phyloP scores from a whole-genome alignment of 306 rosid genomes.

The Cucumis cinereus region DNA sequence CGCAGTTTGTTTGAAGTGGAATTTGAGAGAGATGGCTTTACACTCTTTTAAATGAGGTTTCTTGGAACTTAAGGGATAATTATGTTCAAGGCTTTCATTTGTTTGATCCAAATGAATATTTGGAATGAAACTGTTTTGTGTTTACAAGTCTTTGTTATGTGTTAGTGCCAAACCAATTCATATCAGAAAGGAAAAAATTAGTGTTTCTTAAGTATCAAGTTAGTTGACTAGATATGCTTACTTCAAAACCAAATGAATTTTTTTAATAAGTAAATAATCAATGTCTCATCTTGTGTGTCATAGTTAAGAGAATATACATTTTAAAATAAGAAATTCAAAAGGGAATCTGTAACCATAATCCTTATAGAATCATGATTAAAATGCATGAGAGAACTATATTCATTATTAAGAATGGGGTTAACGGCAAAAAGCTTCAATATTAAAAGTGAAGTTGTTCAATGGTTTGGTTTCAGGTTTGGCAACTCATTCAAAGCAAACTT shows the following conservation, averaged over 20 bases:
- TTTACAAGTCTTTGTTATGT: not conserved
- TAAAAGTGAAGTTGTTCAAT: not conserved
- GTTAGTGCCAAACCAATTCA: not conserved
- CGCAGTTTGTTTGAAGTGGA: constrained; percentile 65
- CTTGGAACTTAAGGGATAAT: constrained; percentile 50
- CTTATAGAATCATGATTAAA: not conserved
- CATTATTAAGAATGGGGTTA: not conserved
- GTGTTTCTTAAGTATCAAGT: not conserved
- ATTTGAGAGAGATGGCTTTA: constrained; percentile 43
- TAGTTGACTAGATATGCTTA: not conserved
- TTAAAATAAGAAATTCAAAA: not conserved
- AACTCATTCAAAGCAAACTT: not conserved
- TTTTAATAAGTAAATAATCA: too few species aligned
- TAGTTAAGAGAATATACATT: not conserved
- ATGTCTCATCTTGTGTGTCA: not conserved
- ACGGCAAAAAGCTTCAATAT: not conserved
- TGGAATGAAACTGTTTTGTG: not conserved
- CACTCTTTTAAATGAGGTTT: not conserved
- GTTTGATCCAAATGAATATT: not conserved
- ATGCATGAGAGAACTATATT: not conserved
- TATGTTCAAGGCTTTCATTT: not conserved
- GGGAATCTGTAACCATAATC: not conserved
- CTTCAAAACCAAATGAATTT: not conserved
- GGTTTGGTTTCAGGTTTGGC: not conserved
- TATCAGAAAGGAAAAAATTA: not conserved